Evolutionary conservation across 768 basidiomycete species (phyloP).

Genomic region (Dentipellis sp.): DNA sequence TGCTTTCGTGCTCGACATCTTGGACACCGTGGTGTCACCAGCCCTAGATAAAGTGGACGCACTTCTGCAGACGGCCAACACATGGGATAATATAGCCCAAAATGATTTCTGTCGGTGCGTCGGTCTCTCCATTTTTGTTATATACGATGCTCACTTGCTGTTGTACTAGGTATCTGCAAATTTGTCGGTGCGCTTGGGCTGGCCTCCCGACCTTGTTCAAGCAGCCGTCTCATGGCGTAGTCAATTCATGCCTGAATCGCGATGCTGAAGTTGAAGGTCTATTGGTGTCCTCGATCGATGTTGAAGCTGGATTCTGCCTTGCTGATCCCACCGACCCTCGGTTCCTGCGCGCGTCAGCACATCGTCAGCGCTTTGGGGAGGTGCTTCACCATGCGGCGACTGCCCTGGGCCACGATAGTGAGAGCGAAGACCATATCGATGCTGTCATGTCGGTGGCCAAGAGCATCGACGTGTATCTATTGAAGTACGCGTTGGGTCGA

Average conservation of each 20-base stretch:
- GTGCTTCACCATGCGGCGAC: conserved; percentile 60
- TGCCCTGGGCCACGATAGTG: conserved; percentile 48
- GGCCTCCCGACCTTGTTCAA: conserved; percentile 67
- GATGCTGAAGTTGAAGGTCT: conserved; percentile 65
- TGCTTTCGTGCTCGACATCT: conserved; percentile 67
- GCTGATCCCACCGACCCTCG: conserved; percentile 65
- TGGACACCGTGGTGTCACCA: conserved; percentile 60
- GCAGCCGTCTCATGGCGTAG: conserved; percentile 46
- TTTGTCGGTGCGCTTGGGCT: conserved; percentile 66
- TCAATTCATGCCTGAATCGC: conserved; percentile 46
- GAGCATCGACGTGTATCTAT: conserved; percentile 66
- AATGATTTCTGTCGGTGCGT: conserved; percentile 80
- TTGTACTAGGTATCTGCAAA: conserved; percentile 49
- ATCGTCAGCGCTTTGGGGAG: conserved; percentile 58
- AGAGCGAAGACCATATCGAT: conserved; percentile 80
- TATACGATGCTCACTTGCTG: neutral
- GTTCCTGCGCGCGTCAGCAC: conserved; percentile 51
- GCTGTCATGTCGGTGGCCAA: conserved; percentile 66
- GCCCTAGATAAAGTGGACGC: conserved; percentile 57
- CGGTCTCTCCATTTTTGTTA: neutral
- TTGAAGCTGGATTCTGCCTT: conserved; percentile 68
- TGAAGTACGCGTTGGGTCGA: conserved; percentile 59
- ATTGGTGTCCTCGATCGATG: conserved; percentile 52
- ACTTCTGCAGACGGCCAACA: conserved; percentile 43
- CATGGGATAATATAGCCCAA: conserved; percentile 57